Percentiles rank a stretch among this genome's conserved stretches.
Evolutionary conservation across 305 asterid species (phyloP).

Genomic region (Fraxinus latifolia): DNA sequence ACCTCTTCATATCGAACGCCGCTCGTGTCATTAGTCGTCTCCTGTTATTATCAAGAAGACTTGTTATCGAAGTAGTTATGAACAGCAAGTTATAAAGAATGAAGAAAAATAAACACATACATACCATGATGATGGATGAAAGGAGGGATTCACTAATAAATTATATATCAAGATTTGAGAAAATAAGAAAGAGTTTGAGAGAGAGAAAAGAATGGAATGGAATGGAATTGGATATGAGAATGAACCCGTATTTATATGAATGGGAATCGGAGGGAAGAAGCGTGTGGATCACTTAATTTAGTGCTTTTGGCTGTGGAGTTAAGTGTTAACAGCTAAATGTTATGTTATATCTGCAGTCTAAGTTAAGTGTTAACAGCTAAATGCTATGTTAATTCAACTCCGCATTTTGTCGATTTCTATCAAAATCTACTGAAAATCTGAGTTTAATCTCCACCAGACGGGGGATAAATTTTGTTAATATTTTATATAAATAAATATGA

Average conservation of each 20-base stretch:
- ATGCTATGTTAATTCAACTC: no score
- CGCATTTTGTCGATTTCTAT: no score
- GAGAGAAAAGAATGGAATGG: neutral
- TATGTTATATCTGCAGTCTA: neutral
- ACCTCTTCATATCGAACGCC: constrained; percentile 49
- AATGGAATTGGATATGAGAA: neutral
- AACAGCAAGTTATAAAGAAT: neutral
- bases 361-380: no score
- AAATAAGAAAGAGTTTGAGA: neutral
- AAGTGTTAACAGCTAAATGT: neutral
- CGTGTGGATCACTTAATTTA: neutral
- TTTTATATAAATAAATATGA: neutral
- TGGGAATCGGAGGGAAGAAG: neutral
- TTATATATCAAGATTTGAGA: neutral
- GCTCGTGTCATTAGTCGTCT: neutral
- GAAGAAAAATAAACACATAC: neutral
- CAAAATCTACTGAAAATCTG: no score
- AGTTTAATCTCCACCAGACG: no score
- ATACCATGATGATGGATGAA: neutral
- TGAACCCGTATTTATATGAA: neutral
- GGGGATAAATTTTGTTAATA: neutral
- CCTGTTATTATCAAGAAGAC: neutral
- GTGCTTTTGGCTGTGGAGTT: neutral
- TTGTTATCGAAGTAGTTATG: neutral
- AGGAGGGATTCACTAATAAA: neutral